A percentile compares a stretch with the other conserved stretches of the same genome.
phyloP scores from a whole-genome alignment of 2,329 filamentous ascomycete species.

The Fusarium decemcellulare region DNA sequence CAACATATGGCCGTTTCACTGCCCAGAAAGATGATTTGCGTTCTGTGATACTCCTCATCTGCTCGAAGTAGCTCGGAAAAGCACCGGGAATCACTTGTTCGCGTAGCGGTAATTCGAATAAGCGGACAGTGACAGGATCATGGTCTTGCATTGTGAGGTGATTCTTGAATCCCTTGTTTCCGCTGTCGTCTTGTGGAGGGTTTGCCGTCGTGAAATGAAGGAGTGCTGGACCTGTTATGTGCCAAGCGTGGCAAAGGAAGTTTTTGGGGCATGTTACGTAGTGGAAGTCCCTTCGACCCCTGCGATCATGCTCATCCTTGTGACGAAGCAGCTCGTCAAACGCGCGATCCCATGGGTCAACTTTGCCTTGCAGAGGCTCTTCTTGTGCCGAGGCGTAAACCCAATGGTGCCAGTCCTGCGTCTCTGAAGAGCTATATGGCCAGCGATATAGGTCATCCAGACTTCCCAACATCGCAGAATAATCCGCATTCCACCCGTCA shows the following conservation, averaged over 20 bases:
- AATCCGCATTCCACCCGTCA: background rate
- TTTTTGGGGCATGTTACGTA: slow-evolving; percentile 1
- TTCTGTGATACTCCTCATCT: background rate
- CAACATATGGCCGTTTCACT: background rate
- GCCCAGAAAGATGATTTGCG: background rate
- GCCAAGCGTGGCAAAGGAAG: slow-evolving; percentile 8
- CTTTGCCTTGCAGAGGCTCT: background rate
- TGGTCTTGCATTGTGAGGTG: background rate
- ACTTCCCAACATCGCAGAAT: background rate
- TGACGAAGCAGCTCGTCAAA: slow-evolving; percentile 5
- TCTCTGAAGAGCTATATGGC: background rate
- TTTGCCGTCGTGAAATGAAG: background rate
- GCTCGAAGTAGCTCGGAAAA: slow-evolving; percentile 1
- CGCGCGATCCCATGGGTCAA: slow-evolving; percentile 3
- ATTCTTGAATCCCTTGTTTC: background rate
- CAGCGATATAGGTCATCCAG: background rate
- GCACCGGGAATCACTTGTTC: slow-evolving; percentile 2
- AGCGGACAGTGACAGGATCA: background rate
- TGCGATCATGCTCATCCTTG: slow-evolving; percentile 1
- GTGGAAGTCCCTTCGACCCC: slow-evolving; percentile 4
- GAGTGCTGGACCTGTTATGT: slow-evolving; percentile 5
- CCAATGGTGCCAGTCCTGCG: background rate
- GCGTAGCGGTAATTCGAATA: background rate
- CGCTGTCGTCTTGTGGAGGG: background rate
- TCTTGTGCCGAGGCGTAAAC: slow-evolving; percentile 1